A percentile compares a stretch with the other conserved stretches of the same genome.
Conservation (phyloP, 352 stramenopile genomes). For the Globisporangium nunn region DNA sequence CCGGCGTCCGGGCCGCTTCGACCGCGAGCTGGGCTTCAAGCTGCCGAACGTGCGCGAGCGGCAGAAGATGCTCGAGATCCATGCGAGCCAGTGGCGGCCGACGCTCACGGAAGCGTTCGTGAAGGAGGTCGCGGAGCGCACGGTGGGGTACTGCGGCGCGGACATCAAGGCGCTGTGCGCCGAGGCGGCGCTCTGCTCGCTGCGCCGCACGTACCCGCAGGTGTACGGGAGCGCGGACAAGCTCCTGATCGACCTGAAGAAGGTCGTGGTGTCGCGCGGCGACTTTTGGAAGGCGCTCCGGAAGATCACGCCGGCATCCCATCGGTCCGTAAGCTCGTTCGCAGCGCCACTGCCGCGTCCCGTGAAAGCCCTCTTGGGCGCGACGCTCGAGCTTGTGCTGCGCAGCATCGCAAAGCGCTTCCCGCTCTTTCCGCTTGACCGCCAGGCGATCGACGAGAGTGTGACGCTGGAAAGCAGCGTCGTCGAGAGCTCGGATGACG, state of each 20-base stretch:
- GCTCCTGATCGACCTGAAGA: conserved; percentile 62
- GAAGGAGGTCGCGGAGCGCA: conserved; percentile 74
- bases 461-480: background rate
- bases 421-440: conserved; percentile 54
- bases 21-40: conserved; percentile 88
- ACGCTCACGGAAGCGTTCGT: conserved; percentile 47
- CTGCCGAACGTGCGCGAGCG: conserved; percentile 79
- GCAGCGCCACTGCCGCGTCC: conserved; percentile 62
- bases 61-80: conserved; percentile 84
- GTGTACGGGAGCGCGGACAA: conserved; percentile 82
- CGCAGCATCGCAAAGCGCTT: conserved; percentile 43
- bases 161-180: conserved; percentile 90
- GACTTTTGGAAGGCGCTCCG: conserved; percentile 67
- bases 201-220: conserved; percentile 82
- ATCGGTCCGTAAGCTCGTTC: conserved; percentile 63
- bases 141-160: conserved; percentile 87
- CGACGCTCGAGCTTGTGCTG: conserved; percentile 31
- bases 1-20: conserved; percentile 90
- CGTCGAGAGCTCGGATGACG: conserved; percentile 12
- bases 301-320: conserved; percentile 81
- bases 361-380: conserved; percentile 38
- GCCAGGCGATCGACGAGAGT: conserved; percentile 28
- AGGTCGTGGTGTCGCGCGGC: conserved; percentile 61
- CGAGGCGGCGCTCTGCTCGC: conserved; percentile 84
- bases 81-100: conserved; percentile 86